Evolutionary conservation across 495 filamentous ascomycete species (phyloP).

Genomic region (Neurospora sp.): DNA sequence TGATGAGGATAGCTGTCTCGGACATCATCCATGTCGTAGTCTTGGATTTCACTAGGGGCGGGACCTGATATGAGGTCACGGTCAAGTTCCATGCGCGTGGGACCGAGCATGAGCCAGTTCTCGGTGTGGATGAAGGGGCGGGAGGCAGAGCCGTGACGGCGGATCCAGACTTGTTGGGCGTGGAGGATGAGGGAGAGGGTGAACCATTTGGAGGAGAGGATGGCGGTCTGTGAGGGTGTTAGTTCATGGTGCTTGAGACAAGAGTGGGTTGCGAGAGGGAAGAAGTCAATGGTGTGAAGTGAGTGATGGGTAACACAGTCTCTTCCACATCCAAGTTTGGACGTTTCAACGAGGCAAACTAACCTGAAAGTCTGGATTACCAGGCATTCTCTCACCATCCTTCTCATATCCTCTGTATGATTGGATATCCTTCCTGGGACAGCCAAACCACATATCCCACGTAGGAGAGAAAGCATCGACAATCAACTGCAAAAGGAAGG

Average conservation of each 20-base stretch:
- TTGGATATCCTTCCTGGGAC: neutral
- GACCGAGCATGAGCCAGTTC: neutral
- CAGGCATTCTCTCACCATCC: conserved; percentile 9
- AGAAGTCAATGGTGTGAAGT: neutral
- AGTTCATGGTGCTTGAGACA: neutral
- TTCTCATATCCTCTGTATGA: conserved; percentile 1
- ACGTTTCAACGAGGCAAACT: neutral
- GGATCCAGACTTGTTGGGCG: conserved; percentile 21
- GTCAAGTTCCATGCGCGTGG: neutral
- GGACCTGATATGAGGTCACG: neutral
- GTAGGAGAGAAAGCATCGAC: conserved; percentile 26
- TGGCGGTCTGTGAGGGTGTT: conserved; percentile 11
- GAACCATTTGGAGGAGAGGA: conserved; percentile 23
- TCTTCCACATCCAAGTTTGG: neutral
- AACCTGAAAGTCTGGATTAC: conserved; percentile 27
- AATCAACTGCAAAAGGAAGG: conserved; percentile 19
- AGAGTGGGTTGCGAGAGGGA: neutral
- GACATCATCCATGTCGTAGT: neutral
- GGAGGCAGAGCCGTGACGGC: neutral
- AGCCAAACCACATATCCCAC: conserved; percentile 27
- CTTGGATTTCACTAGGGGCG: neutral
- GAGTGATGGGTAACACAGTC: neutral
- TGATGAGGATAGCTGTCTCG: neutral
- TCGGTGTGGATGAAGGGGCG: neutral
- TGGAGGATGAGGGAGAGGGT: conserved; percentile 19